phyloP scores from a whole-genome alignment of 371 early-diverging fungal genomes.

The Scutellospora calospora region DNA sequence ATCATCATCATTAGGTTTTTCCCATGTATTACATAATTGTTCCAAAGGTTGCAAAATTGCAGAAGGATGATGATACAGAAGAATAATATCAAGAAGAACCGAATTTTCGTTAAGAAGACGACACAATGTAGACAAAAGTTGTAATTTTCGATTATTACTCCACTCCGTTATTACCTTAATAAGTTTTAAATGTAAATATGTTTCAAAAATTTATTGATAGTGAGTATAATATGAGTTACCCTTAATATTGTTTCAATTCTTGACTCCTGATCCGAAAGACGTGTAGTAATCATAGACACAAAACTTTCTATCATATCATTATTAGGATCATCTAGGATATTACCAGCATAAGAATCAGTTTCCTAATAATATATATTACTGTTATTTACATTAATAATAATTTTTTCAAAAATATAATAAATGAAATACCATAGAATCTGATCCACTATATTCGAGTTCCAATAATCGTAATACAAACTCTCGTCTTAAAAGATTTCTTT shows the following conservation, averaged over 20 bases:
- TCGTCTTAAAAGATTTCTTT: conserved; percentile 24
- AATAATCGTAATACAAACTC: conserved; percentile 30
- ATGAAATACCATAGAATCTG: background rate
- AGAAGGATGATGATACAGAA: conserved; percentile 34
- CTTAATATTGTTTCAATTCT: conserved; percentile 34
- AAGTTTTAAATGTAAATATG: background rate
- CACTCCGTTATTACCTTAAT: conserved; percentile 28
- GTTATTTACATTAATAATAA: background rate
- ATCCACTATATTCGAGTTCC: conserved; percentile 8
- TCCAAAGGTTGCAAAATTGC: conserved; percentile 17
- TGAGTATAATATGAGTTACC: background rate
- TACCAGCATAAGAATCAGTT: background rate
- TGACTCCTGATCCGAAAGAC: conserved; percentile 37
- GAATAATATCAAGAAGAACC: conserved; percentile 32
- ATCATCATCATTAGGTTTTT: background rate
- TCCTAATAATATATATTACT: background rate
- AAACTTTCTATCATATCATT: conserved; percentile 25
- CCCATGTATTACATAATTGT: conserved; percentile 37
- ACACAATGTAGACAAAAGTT: conserved; percentile 35
- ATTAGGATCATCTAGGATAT: conserved; percentile 24
- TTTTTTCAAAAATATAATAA: no score
- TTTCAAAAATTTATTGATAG: background rate
- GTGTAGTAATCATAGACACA: background rate
- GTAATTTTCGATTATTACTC: background rate
- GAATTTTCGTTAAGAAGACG: background rate